Evolutionary conservation across 2,329 filamentous ascomycete genomes (phyloP), one percentile per base, ranked within the genome.

Genomic region (Penicillium freii): DNA sequence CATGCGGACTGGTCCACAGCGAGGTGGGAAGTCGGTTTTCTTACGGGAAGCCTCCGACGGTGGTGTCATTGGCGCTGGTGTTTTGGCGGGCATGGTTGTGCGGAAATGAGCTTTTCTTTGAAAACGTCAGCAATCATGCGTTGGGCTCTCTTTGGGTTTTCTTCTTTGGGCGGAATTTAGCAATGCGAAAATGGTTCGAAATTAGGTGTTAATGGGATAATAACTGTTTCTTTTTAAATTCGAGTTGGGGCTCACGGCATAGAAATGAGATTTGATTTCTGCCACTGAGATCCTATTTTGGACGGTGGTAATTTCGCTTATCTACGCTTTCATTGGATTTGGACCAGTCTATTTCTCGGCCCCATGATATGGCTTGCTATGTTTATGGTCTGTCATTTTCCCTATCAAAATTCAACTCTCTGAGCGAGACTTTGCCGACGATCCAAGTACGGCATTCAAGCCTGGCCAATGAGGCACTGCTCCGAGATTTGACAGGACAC

Each of bases 131-230:
- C n/a, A 50, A 56, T 45, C 57, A 54, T 19, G 33, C 33, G 8
- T 55, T 21, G 39, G 6, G 36, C 31, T 54, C 47, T 51, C n/a
- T 5, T 46, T 29, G 19, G 7, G 1, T 13, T n/a, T 23, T 46
- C 8, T 45, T 54, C 47, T 39, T 45, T 43, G 59, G 27, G 47
- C 33, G 54, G 54, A 56, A 44, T 55, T 43, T 31, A 43, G 48
- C 21, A 42, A 53, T 53, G 45, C 56, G 44, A 62, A 54, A 59
- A 59, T 53, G 54, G 43, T 43, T 56, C 33, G 43, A 34, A 23
- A 23, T 13, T 19, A 39, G 51, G 50, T 21, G 86, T 62, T 87
- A 90, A 70, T 64, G 73, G 6, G 88, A 88, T 70, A 78, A 91
- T 56, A 83, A 89, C 56, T 69, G 71, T 4, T 66, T 81, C 33